Evolutionary conservation across 208 protist species (phyloP), one percentile per base, ranked within the genome.

Genomic region (Tritrichomonas foetus): DNA sequence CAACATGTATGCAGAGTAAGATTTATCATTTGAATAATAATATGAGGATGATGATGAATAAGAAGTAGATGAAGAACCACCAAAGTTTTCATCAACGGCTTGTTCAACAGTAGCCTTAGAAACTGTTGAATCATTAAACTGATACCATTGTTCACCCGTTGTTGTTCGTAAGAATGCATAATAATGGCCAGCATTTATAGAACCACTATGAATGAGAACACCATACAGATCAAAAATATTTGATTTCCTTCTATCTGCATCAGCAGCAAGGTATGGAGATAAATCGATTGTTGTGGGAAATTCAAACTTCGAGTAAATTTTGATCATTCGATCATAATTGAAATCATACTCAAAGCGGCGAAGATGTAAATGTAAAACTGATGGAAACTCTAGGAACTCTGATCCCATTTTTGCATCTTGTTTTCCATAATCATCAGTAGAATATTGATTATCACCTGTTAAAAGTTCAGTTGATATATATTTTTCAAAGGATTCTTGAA

Each of bases 321-420:
- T 89, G 5, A n/a, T 22, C 78, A 89, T 89, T 57, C 20, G 14
- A 39, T 39, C 47, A 57, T 20, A 20, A 0, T n/a, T 50, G 61
- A 94, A 95, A 39, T 50, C 47, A 36, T 89, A 89, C 16, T 53
- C 47, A 36, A 89, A 89, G 2, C 78, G 41, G 8, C 41, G 41
- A 3, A 89, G n/a, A 36, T 53, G 47, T 27, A 89, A 57, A 39
- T 89, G 78, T 39, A 89, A n/a, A 20, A 89, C 47, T 14, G 44
- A 33, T 57, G 78, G 78, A 20, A 89, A 36, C 39, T 61, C 47
- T 27, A 20, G 27, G 47, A 57, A 89, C 16, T 89, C 41, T 61
- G 47, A 22, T 33, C 41, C 25, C 41, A 44, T 89, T 27, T 47
- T 89, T 39, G 47, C 78, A 44, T 89, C 25, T 2, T 16, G 44